Conservation (phyloP, 2,329 filamentous ascomycete genomes). For the Aspergillus sp. region DNA sequence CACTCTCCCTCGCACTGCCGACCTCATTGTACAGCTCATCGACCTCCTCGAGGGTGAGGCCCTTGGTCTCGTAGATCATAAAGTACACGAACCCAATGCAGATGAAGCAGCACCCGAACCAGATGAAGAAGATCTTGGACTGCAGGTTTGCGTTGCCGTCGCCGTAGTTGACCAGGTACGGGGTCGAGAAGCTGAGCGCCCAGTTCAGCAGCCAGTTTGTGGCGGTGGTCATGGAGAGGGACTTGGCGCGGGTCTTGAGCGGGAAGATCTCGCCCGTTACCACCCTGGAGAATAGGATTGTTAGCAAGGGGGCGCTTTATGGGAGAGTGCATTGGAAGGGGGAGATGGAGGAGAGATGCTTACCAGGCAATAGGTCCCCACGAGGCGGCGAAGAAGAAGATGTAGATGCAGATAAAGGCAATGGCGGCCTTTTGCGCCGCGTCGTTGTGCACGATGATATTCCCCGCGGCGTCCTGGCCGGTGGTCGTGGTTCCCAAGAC, state of each 20-base stretch:
- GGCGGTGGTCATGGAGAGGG: slow-evolving; percentile 57
- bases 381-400: slow-evolving; percentile 53
- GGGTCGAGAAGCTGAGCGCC: slow-evolving; percentile 78
- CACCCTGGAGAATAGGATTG: slow-evolving; percentile 31
- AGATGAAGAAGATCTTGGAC: slow-evolving; percentile 64
- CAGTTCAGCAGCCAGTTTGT: slow-evolving; percentile 69
- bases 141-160: slow-evolving; percentile 69
- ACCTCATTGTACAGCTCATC: slow-evolving; percentile 76
- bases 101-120: slow-evolving; percentile 61
- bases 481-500: slow-evolving; percentile 48
- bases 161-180: slow-evolving; percentile 75
- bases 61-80: slow-evolving; percentile 87
- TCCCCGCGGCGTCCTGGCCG: background rate
- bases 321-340: too few relatives aligned
- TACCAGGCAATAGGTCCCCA: slow-evolving; percentile 45
- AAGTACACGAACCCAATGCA: slow-evolving; percentile 61
- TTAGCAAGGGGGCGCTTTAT: too few relatives aligned
- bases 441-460: slow-evolving; percentile 30
- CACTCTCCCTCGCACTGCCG: background rate
- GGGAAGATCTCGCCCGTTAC: slow-evolving; percentile 56
- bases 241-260: slow-evolving; percentile 53
- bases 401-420: slow-evolving; percentile 53
- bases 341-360: background rate
- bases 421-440: slow-evolving; percentile 49
- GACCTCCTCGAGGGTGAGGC: slow-evolving; percentile 78